A percentile compares a stretch with the other conserved stretches of the same genome.
Evolutionary conservation across 148 eudicot genomes (phyloP).

Genomic region (Cornus suecica): DNA sequence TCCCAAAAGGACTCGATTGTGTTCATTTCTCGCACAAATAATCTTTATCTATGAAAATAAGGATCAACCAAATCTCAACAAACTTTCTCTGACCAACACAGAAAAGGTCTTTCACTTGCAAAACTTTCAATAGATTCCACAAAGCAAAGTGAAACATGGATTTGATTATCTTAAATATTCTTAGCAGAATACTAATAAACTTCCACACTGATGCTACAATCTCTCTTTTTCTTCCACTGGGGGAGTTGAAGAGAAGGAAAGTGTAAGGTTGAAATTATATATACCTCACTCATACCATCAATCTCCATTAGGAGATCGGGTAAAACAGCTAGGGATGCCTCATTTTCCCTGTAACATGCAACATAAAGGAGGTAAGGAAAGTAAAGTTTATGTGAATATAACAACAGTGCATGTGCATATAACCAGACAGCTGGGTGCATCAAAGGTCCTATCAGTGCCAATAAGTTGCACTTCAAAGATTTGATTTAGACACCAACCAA

Average conservation of each 20-base stretch:
- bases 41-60: not conserved
- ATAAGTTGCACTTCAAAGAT: not conserved
- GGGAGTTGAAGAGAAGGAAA: not conserved
- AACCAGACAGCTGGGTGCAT: not conserved
- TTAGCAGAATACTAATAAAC: not conserved
- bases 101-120: not conserved
- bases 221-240: not conserved
- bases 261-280: not conserved
- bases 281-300: conserved; percentile 89
- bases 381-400: not conserved
- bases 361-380: not conserved
- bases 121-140: not conserved
- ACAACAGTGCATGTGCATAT: not conserved
- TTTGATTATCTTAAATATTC: not conserved
- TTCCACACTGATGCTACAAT: not conserved
- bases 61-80: not conserved
- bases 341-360: conserved; percentile 71
- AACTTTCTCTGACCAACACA: not conserved
- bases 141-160: not conserved
- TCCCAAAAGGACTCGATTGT: not conserved
- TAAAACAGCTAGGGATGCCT: conserved; percentile 95
- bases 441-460: not conserved
- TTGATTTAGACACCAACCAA: not conserved
- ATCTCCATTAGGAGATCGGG: conserved; percentile 86
- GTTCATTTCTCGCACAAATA: not conserved